Evolutionary conservation across 192 early-diverging fungal genomes (phyloP), one percentile per base, ranked within the genome.

Genomic region (Geosiphon pyriformis): DNA sequence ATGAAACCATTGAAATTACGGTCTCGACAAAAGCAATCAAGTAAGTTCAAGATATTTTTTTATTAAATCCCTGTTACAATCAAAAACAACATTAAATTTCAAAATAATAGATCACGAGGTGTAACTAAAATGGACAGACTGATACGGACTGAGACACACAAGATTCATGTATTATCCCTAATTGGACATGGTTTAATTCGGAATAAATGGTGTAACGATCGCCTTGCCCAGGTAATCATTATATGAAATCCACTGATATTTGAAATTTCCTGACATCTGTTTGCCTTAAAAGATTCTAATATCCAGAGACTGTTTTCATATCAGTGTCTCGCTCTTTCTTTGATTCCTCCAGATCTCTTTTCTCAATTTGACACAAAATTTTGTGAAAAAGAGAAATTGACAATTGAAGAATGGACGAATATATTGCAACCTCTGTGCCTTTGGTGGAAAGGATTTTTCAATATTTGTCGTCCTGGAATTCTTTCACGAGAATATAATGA

Each of bases 151-250:
- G 68, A 80, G 67, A 70, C 81, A 3, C 87, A 89, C 59, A 83
- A 87, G 57, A 75, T 74, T 7, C 87, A 90, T 76, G 65, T 89
- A 7, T 50, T 87, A 0, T 75, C 72, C 25, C 69, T 90, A 15
- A 61, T 88, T 4, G 74, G 72, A 12, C 81, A 83, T 48, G 83
- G 74, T 15, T 69, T 75, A 17, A 57, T 74, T 37, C 77, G 87
- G 6, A 90, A 90, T 62, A 29, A 61, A 29, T 87, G 87, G 85
- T 80, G 82, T 69, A 48, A 76, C 48, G 64, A 73, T 30, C 10
- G 42, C 17, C 65, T 82, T 25, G 61, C 81, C 26, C 69, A 81
- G 59, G 80, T 69, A 74, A 70, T 51, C 49, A 33, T 42, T 49
- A 42, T 32, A 47, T 60, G 52, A 65, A 74, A 25, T 65, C 62